Evolutionary conservation across 768 basidiomycete genomes (phyloP).

Genomic region (Suillus hirtellus): DNA sequence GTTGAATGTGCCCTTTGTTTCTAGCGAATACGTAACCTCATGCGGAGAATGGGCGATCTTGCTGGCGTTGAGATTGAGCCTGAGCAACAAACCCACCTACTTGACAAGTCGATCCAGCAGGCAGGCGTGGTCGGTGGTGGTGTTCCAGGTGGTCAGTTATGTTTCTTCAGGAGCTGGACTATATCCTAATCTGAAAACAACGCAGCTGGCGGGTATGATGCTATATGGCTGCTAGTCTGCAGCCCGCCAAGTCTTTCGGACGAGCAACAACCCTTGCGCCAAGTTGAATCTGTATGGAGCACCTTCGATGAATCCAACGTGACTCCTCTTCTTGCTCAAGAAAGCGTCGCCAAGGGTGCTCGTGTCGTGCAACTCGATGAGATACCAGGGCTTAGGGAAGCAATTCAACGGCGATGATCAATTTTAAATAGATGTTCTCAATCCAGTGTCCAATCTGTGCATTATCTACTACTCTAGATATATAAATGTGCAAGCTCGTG

Average conservation of each 20-base stretch:
- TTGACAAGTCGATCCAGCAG: slow-evolving; percentile 73
- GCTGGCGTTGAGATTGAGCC: slow-evolving; percentile 89
- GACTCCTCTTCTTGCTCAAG: slow-evolving; percentile 68
- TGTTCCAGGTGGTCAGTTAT: slow-evolving; percentile 85
- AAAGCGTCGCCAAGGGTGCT: slow-evolving; percentile 68
- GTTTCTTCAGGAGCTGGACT: neutral
- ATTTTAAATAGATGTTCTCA: neutral
- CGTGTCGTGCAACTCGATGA: slow-evolving; percentile 59
- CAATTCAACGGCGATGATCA: slow-evolving; percentile 29
- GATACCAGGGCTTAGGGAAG: slow-evolving; percentile 54
- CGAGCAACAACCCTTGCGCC: slow-evolving; percentile 46
- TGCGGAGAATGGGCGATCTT: slow-evolving; percentile 80
- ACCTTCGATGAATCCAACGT: slow-evolving; percentile 61
- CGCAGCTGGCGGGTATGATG: slow-evolving; percentile 95
- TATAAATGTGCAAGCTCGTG: slow-evolving; percentile 22
- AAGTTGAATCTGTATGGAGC: slow-evolving; percentile 71
- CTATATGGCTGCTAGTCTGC: slow-evolving; percentile 89
- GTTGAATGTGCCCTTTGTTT: slow-evolving; percentile 3
- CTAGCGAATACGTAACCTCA: slow-evolving; percentile 73
- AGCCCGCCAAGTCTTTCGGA: slow-evolving; percentile 51
- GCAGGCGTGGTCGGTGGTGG: slow-evolving; percentile 92
- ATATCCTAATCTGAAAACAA: slow-evolving; percentile 9
- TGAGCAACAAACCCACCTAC: slow-evolving; percentile 75
- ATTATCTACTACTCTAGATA: slow-evolving; percentile 12
- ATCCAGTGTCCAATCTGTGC: neutral